These are phyloP conservation scores for Myriosclerotinia duriaeana DNA, from an alignment of 2,329 filamentous ascomycete species.

Conservation along the genomic window DNA sequence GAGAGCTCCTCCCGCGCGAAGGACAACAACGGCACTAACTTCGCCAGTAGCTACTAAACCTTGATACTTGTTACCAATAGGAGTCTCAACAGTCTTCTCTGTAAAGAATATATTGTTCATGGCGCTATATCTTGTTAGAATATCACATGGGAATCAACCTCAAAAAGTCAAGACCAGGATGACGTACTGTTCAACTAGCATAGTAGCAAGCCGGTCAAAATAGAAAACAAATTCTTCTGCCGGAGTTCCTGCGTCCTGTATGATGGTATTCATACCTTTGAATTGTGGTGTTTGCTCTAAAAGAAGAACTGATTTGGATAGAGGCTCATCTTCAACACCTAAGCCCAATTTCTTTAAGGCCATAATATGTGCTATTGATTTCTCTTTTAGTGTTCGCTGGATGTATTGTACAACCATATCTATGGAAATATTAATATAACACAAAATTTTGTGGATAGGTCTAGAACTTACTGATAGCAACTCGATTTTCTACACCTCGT, in stretches of 20 bases:
- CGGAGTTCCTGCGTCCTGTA: slow-evolving; percentile 74
- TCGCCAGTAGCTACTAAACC: slow-evolving; percentile 71
- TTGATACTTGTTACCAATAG: slow-evolving; percentile 65
- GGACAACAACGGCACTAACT: slow-evolving; percentile 81
- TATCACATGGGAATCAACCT: background rate
- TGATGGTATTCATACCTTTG: slow-evolving; percentile 83
- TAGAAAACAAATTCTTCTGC: slow-evolving; percentile 97
- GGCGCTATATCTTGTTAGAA: slow-evolving; percentile 53
- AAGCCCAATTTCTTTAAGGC: slow-evolving; percentile 75
- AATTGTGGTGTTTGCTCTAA: slow-evolving; percentile 78
- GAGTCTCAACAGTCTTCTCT: slow-evolving; percentile 64
- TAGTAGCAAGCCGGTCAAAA: slow-evolving; percentile 83
- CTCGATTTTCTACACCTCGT: slow-evolving; percentile 88
- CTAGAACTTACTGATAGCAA: slow-evolving; percentile 69
- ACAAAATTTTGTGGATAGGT: slow-evolving; percentile 19
- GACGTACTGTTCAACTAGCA: slow-evolving; percentile 74
- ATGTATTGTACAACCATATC: slow-evolving; percentile 95
- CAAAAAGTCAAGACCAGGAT: background rate
- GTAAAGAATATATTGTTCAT: slow-evolving; percentile 74
- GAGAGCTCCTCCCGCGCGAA: slow-evolving; percentile 84
- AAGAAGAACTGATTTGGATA: slow-evolving; percentile 73
- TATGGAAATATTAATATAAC: slow-evolving; percentile 40
- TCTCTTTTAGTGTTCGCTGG: slow-evolving; percentile 79
- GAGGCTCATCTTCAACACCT: slow-evolving; percentile 66
- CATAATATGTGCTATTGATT: slow-evolving; percentile 78